Evolutionary conservation across 192 early-diverging fungal genomes (phyloP), one percentile per base, ranked within the genome.

Genomic region (Endogone sp.): DNA sequence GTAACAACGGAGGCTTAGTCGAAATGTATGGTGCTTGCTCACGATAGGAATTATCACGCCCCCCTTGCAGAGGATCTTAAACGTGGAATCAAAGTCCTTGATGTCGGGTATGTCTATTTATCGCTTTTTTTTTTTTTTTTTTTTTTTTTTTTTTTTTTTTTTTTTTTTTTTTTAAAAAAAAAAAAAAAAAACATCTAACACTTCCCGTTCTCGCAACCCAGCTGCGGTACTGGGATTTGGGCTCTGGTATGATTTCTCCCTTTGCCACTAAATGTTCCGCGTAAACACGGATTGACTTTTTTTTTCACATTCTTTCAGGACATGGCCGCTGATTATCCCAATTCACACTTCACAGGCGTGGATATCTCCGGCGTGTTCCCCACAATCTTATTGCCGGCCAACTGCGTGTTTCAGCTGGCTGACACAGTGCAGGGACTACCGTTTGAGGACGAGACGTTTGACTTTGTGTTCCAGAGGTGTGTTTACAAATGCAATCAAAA

Each of bases 401-500:
- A 81, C 58, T 72, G 65, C 16, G 21, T 59, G n/a, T 81, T 81
- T 29, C 55, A 65, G 31, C 70, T 73, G 58, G 32, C 32, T 58
- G 64, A 78, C 54, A 62, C 68, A 10, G 4, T 76, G 3, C 26
- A 62, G 3, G 22, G 55, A 29, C 44, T 54, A 25, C 77, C 77
- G 20, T 81, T 79, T 54, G 75, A 79, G 26, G 81, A 82, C 57
- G 66, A 68, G 44, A 78, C 74, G 24, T 85, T 85, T 70, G 84
- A 85, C 76, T 82, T 71, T 71, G 75, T 85, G 2, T 79, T 79
- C 68, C 71, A 74, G 72, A 58, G 77, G 77, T 60, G 4, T 4
- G 37, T 44, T 44, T 44, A n/a, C n/a, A n/a, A n/a, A n/a, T n/a
- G n/a, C n/a, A n/a, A n/a, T n/a, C n/a, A n/a, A n/a, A n/a, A n/a